These are phyloP conservation scores for Talaromyces islandicus DNA, from an alignment of 2,329 filamentous ascomycete genomes.

Conservation along the genomic window DNA sequence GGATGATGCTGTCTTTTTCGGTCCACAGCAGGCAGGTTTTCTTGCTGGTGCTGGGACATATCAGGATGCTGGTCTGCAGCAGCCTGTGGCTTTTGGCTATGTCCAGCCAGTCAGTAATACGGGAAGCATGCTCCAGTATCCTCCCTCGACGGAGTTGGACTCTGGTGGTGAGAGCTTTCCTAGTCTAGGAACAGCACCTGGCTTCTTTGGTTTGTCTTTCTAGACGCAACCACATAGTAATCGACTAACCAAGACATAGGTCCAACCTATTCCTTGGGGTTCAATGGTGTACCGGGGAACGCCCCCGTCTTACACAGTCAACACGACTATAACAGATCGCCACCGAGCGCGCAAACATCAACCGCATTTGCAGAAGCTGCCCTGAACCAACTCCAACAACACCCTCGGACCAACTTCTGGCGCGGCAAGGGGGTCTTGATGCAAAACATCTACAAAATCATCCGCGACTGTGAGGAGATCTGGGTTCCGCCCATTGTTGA, in stretches of 20 bases:
- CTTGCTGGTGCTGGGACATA: not conserved
- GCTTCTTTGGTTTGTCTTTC: not conserved
- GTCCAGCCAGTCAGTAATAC: not conserved
- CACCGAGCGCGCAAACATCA: not conserved
- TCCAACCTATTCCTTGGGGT: not conserved
- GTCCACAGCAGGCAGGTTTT: not conserved
- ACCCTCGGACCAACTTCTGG: conserved; percentile 16
- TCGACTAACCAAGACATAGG: not conserved
- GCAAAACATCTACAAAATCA: conserved; percentile 21
- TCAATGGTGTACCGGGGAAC: not conserved
- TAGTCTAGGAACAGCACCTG: not conserved
- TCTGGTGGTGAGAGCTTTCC: not conserved
- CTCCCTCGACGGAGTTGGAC: not conserved
- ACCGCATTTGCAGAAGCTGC: not conserved
- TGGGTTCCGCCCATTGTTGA: conserved; percentile 20
- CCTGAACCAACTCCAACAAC: conserved; percentile 6
- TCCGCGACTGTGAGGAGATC: conserved; percentile 22
- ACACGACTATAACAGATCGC: not conserved
- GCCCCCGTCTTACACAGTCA: not conserved
- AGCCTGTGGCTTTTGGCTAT: not conserved
- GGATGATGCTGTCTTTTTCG: not conserved
- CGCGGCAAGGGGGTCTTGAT: conserved; percentile 20
- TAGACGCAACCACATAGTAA: not conserved
- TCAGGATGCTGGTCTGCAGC: not conserved
- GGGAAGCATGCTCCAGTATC: not conserved